Evolutionary conservation across 495 filamentous ascomycete species (phyloP).

Genomic region (Extremus antarcticus): DNA sequence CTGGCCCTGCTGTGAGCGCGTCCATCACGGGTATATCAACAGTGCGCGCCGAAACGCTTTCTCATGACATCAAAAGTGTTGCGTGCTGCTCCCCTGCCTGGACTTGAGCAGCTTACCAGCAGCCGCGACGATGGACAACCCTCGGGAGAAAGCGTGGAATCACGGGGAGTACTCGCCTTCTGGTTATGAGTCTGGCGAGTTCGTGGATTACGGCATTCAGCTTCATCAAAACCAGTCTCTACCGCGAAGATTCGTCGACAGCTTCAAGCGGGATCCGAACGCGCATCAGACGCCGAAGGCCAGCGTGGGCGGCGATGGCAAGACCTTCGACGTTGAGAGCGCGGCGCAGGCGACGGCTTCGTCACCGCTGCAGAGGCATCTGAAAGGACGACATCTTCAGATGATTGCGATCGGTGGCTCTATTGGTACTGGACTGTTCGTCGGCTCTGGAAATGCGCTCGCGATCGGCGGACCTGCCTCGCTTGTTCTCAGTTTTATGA

Average conservation of each 20-base stretch:
- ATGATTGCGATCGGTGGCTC: constrained; percentile 97
- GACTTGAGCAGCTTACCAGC: neutral
- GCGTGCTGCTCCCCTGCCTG: neutral
- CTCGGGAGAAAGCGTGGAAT: neutral
- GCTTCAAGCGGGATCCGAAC: constrained; percentile 73
- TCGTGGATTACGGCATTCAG: constrained; percentile 10
- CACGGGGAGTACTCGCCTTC: neutral
- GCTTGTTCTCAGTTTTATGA: constrained; percentile 64
- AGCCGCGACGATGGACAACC: neutral
- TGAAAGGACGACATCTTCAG: constrained; percentile 82
- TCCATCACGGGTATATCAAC: too few species aligned
- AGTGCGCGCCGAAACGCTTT: neutral
- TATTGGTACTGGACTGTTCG: constrained; percentile 76
- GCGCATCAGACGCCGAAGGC: constrained; percentile 45
- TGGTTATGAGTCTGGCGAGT: neutral
- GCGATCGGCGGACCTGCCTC: constrained; percentile 74
- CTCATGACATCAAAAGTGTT: neutral
- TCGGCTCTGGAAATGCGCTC: constrained; percentile 72
- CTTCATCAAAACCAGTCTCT: constrained; percentile 1
- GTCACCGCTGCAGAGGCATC: constrained; percentile 59
- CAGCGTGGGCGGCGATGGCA: constrained; percentile 44
- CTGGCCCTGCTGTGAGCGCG: neutral
- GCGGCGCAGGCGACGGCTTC: constrained; percentile 67
- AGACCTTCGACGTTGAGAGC: constrained; percentile 60
- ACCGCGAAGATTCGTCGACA: constrained; percentile 50